phyloP scores from a whole-genome alignment of 805 yeast genomes.

The Priceomyces melissophilus region DNA sequence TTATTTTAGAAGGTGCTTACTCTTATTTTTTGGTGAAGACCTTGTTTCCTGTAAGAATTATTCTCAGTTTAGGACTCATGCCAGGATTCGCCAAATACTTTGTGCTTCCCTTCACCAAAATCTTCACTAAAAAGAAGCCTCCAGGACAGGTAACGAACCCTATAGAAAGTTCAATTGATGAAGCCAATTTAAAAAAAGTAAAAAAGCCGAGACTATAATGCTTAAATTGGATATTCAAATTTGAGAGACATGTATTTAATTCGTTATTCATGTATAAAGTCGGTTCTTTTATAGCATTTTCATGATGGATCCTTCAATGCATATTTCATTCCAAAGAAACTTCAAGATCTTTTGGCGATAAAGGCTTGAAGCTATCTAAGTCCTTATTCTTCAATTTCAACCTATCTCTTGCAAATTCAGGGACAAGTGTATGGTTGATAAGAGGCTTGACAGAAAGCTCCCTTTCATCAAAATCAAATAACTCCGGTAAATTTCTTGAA shows the following conservation, averaged over 20 bases:
- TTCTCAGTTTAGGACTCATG: constrained; percentile 48
- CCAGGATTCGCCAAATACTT: constrained; percentile 56
- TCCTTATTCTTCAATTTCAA: constrained; percentile 22
- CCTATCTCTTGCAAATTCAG: constrained; percentile 32
- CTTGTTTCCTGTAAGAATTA: constrained; percentile 51
- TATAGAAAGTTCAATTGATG: background rate
- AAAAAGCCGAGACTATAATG: constrained; percentile 33
- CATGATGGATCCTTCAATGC: background rate
- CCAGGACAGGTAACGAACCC: background rate
- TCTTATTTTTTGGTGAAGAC: constrained; percentile 69
- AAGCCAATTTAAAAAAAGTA: constrained; percentile 19
- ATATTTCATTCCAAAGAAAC: constrained; percentile 30
- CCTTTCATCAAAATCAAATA: constrained; percentile 50
- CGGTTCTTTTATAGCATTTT: no score
- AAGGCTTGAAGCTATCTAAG: constrained; percentile 39
- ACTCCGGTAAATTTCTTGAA: constrained; percentile 42
- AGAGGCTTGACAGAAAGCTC: constrained; percentile 47
- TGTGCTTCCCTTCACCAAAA: constrained; percentile 43
- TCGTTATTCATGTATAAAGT: background rate
- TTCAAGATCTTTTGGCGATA: constrained; percentile 31
- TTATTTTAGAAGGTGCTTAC: constrained; percentile 69
- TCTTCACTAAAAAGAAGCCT: constrained; percentile 12
- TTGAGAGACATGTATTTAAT: background rate
- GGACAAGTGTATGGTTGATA: constrained; percentile 39
- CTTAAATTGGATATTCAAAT: background rate